Evolutionary conservation across 2,329 filamentous ascomycete genomes (phyloP), one percentile per base, ranked within the genome.

Genomic region (Paracoccidioides brasiliensis): DNA sequence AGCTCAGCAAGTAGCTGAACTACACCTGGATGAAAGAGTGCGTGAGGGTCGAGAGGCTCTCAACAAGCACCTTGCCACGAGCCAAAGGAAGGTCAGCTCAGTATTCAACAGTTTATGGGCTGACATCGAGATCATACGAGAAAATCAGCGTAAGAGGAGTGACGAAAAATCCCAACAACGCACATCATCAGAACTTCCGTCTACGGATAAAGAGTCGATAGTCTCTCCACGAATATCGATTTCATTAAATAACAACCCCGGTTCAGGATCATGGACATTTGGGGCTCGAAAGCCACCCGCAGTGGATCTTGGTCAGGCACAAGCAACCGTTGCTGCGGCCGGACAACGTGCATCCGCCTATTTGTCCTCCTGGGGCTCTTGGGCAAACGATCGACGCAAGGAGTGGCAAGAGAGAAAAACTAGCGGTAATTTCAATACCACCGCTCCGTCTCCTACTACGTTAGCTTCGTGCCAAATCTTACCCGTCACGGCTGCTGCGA

Each of bases 1-100:
- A 38, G 84, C 89, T 40, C 87, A 94, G 69, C 93, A 97, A 71
- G 88, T 98, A 52, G 86, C 91, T 61, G 91, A 97, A 58, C 79
- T 97, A 51, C 90, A 97, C 67, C 79, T 97, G 1, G 93, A 98
- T 67, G 93, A 97, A 67, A 82, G 88, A 7, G 83, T 97, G 57
- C 85, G 87, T 0, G 84, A 88, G 58, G 87, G 90, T 7, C 81
- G 84, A 55, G 93, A 97, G 69, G 86, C 85, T 0, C 77, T 97
- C 2, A 89, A 88, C n/a, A 84, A 90, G 58, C 90, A 95, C 64
- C 70, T 96, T n/a, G 86, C 88, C 3, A 88, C 86, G 0, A 90
- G 93, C 0, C 84, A 86, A 55, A 89, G 93, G 64, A 94, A 91
- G 72, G 88, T 95, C 0, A 90, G 85, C 22, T 85, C 83, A 4